Percentiles rank a stretch among this genome's conserved stretches.
Conservation (phyloP, 2,329 filamentous ascomycete species). For the Furcasterigmium furcatum region DNA sequence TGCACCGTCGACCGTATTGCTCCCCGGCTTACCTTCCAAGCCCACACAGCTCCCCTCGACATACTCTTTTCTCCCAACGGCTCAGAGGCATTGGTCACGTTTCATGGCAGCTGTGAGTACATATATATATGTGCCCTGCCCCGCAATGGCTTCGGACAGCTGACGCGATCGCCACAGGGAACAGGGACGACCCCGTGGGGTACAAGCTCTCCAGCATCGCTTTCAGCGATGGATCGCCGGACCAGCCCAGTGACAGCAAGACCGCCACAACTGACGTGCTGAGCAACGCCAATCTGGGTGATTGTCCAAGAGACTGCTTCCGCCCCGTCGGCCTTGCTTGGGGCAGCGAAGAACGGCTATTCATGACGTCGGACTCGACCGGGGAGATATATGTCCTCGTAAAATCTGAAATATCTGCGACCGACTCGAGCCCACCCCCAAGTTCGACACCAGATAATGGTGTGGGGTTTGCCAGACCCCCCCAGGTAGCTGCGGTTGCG, state of each 20-base stretch:
- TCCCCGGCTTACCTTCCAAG: conserved; percentile 54
- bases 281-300: conserved; percentile 45
- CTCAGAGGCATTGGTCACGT: conserved; percentile 55
- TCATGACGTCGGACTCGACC: conserved; percentile 49
- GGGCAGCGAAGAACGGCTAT: conserved; percentile 39
- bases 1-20: conserved; percentile 37
- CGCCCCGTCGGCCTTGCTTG: conserved; percentile 45
- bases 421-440: background rate
- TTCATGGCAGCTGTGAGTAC: conserved; percentile 60
- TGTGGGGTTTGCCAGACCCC: no score
- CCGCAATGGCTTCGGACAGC: no score
- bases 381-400: conserved; percentile 51
- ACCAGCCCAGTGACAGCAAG: conserved; percentile 33
- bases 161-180: conserved; percentile 26
- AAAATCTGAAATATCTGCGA: background rate
- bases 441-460: no score
- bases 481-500: no score
- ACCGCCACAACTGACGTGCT: conserved; percentile 49
- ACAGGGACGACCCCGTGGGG: conserved; percentile 36
- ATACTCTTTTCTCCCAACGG: conserved; percentile 56
- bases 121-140: conserved; percentile 5
- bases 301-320: conserved; percentile 47
- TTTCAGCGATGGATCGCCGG: conserved; percentile 41
- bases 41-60: conserved; percentile 64
- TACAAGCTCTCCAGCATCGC: conserved; percentile 39